Base-by-base conservation (phyloP, 1,139 yeast species). In the Kluyveromyces sp. region DNA sequence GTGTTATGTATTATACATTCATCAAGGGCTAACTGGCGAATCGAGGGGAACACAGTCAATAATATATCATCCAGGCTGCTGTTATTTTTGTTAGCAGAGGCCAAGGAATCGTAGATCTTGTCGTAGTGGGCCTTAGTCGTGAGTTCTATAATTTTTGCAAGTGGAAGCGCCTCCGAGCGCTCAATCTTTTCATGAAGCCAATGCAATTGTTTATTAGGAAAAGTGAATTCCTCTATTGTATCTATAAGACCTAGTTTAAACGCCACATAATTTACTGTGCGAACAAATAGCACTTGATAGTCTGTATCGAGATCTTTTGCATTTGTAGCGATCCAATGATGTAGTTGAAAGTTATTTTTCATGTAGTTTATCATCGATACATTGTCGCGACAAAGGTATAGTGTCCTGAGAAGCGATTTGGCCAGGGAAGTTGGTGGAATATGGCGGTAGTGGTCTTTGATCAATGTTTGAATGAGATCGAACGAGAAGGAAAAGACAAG, bases 201-300 rank as follows among this genome's bases (percentile, higher is more conserved):
- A n/a, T 41, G 43, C 26, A 41, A n/a, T 15, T 41, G 43, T 26
- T 27, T 41, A 34, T 41, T 41, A 7, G 30, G 10, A 21, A 41
- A 41, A 4, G 25, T 21, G 8, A 34, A 32, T n/a, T 34, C 39
- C 3, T 34, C 29, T 7, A 10, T 41, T 25, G 38, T 8, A n/a
- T 8, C 39, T 4, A 30, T 15, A 6, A 29, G 25, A 7, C 34
- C 34, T 10, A 38, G 34, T 38, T 31, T 38, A 27, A 15, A 25
- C 4, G 41, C 7, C n/a, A 38, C 34, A 21, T 38, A 38, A n/a
- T n/a, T 26, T 15, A 38, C 30, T 15, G 34, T 7, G 15, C 29
- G 4, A 7, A 28, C 10, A 25, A 37, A 26, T 6, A 37, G 39
- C 2, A 7, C 21, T 15, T 15, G 21, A 15, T 15, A 15, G 21